Evolutionary conservation across 1,139 yeast genomes (phyloP).

Genomic region (Pneumocystis sp.): DNA sequence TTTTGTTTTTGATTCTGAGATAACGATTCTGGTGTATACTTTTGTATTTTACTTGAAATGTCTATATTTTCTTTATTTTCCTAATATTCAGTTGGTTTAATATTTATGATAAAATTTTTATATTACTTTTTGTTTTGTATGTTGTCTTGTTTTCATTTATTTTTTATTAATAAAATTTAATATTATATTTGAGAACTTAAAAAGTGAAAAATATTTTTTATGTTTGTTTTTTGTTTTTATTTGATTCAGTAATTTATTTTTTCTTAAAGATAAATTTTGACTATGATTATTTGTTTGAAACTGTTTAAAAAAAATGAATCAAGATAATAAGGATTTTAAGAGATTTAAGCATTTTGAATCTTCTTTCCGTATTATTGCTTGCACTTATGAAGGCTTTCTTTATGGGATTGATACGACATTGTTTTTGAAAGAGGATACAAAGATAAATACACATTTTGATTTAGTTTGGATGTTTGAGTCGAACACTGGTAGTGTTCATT

Average conservation of each 20-base stretch:
- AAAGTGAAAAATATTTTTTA: background rate
- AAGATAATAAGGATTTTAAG: background rate
- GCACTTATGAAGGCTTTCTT: slow-evolving; percentile 88
- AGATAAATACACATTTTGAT: slow-evolving; percentile 48
- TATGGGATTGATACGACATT: slow-evolving; percentile 60
- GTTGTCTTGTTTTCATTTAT: background rate
- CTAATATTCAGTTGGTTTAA: background rate
- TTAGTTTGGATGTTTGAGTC: slow-evolving; percentile 95
- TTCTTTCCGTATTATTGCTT: slow-evolving; percentile 64
- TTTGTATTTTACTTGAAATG: background rate
- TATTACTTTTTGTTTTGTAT: background rate
- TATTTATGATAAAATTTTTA: background rate
- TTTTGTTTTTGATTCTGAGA: background rate
- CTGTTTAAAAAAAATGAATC: background rate
- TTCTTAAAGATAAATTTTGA: no score
- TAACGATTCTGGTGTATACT: background rate
- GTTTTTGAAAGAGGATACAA: slow-evolving; percentile 11
- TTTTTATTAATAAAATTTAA: background rate
- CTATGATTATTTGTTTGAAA: no score
- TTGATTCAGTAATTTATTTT: background rate
- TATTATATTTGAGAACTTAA: background rate
- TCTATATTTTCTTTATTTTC: background rate
- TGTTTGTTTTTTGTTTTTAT: background rate
- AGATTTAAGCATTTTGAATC: background rate
- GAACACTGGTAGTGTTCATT: slow-evolving; percentile 72